A percentile compares a stretch with the other conserved stretches of the same genome.
Evolutionary conservation across 2,329 filamentous ascomycete genomes (phyloP).

Genomic region (Fusarium sp.): DNA sequence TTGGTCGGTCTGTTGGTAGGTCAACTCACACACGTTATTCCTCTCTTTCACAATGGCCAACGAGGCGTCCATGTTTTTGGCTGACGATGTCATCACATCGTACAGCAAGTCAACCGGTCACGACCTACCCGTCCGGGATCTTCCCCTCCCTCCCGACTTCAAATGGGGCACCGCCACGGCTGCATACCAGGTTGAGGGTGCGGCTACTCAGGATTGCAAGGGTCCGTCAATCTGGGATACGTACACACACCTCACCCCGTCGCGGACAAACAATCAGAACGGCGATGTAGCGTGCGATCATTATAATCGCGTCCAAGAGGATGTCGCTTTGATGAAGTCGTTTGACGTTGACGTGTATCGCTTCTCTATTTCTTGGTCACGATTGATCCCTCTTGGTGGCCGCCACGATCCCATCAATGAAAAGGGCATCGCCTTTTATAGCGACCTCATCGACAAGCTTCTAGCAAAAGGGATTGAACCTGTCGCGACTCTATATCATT

Average conservation of each 20-base stretch:
- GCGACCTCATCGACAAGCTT: not conserved
- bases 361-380: conserved; percentile 69
- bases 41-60: not conserved
- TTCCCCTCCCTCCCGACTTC: conserved; percentile 46
- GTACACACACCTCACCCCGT: not conserved
- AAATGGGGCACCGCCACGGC: conserved; percentile 50
- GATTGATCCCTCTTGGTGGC: conserved; percentile 62
- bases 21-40: not conserved
- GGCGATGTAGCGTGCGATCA: conserved; percentile 55
- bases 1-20: not conserved
- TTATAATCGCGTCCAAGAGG: conserved; percentile 53
- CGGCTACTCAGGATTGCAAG: conserved; percentile 46
- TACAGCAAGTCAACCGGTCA: not conserved
- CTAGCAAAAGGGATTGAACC: not conserved
- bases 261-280: conserved; percentile 42
- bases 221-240: conserved; percentile 48
- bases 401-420: not conserved
- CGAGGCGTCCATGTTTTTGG: conserved; percentile 10
- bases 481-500: not conserved
- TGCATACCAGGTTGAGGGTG: conserved; percentile 51
- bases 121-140: conserved; percentile 9
- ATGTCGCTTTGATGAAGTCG: conserved; percentile 64
- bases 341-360: conserved; percentile 65
- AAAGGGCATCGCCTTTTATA: not conserved
- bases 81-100: not conserved